A percentile compares a stretch with the other conserved stretches of the same genome.
These are phyloP conservation scores for Euptelea pleiosperma DNA, from an alignment of 164 flowering plant genomes.

Conservation along the genomic window DNA sequence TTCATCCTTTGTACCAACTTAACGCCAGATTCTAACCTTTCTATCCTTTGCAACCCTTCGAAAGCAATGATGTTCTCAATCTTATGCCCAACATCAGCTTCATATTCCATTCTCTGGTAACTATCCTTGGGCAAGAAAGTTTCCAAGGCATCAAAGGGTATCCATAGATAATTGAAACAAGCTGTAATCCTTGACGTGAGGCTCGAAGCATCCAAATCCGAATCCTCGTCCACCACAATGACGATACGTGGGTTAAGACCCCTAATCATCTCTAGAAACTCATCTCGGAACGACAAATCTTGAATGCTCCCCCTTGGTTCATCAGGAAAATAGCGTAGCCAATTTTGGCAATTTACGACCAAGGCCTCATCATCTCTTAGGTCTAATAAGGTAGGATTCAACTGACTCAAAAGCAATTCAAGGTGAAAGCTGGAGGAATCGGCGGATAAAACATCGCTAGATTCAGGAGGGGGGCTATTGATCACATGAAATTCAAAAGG, in stretches of 20 bases:
- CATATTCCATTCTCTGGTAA: conserved; percentile 56
- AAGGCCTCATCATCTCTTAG: conserved; percentile 59
- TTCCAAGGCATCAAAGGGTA: conserved; percentile 75
- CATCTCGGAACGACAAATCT: conserved; percentile 32
- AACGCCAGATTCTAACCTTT: conserved; percentile 51
- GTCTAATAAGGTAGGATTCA: conserved; percentile 38
- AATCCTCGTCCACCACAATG: conserved; percentile 65
- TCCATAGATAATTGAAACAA: conserved; percentile 75
- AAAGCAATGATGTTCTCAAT: conserved; percentile 66
- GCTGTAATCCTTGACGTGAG: conserved; percentile 56
- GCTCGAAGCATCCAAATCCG: conserved; percentile 45
- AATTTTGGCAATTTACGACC: conserved; percentile 68
- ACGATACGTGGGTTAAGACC: conserved; percentile 47
- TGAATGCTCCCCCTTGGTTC: conserved; percentile 22
- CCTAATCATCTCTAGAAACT: conserved; percentile 43
- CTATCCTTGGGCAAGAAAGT: conserved; percentile 74
- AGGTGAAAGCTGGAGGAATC: conserved; percentile 24
- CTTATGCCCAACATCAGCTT: conserved; percentile 63
- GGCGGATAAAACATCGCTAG: conserved; percentile 8
- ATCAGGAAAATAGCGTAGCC: conserved; percentile 59
- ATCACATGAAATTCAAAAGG: conserved; percentile 60
- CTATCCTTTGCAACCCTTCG: conserved; percentile 62
- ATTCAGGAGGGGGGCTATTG: conserved; percentile 13
- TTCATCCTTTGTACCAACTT: conserved; percentile 46
- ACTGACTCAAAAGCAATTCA: conserved; percentile 38